Percentiles rank a stretch among this genome's conserved stretches.
Conservation (phyloP, 495 filamentous ascomycete species). For the Aspergillus hancockii region DNA sequence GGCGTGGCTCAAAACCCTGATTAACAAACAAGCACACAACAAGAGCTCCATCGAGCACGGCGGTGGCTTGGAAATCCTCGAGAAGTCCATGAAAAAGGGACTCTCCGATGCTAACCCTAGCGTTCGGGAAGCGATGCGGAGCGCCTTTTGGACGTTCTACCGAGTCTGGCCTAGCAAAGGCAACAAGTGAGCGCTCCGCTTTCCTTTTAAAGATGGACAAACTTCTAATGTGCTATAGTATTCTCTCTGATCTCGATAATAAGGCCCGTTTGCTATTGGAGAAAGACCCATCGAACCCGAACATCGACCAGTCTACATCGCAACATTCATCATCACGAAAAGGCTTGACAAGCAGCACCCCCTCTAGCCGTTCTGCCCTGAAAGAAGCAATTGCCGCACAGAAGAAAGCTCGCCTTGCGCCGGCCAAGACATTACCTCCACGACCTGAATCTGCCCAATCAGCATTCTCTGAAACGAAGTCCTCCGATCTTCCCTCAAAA, state of each 20-base stretch:
- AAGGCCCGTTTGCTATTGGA: slow-evolving; percentile 74
- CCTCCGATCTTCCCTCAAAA: slow-evolving; percentile 42
- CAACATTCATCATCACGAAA: slow-evolving; percentile 7
- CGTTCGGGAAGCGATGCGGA: slow-evolving; percentile 80
- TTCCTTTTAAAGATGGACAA: background rate
- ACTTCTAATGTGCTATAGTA: slow-evolving; percentile 49
- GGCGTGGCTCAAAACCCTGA: slow-evolving; percentile 80
- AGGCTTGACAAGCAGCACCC: background rate
- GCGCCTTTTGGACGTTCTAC: slow-evolving; percentile 81
- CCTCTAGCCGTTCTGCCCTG: slow-evolving; percentile 51
- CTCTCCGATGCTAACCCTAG: slow-evolving; percentile 83
- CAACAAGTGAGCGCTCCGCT: slow-evolving; percentile 57
- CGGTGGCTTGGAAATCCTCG: slow-evolving; percentile 76
- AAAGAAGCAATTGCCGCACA: slow-evolving; percentile 83
- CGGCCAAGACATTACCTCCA: slow-evolving; percentile 60
- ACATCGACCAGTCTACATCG: slow-evolving; percentile 50
- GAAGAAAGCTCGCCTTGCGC: slow-evolving; percentile 59
- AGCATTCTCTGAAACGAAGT: slow-evolving; percentile 45
- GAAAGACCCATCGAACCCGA: slow-evolving; percentile 79
- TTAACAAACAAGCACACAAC: slow-evolving; percentile 76
- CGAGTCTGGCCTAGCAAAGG: slow-evolving; percentile 74
- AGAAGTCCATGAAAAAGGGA: slow-evolving; percentile 85
- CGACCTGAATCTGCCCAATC: slow-evolving; percentile 75
- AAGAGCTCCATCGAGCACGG: slow-evolving; percentile 80
- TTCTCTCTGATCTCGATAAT: slow-evolving; percentile 72